Conservation (phyloP, 768 basidiomycete genomes). For the Boletus tylopilopsis region DNA sequence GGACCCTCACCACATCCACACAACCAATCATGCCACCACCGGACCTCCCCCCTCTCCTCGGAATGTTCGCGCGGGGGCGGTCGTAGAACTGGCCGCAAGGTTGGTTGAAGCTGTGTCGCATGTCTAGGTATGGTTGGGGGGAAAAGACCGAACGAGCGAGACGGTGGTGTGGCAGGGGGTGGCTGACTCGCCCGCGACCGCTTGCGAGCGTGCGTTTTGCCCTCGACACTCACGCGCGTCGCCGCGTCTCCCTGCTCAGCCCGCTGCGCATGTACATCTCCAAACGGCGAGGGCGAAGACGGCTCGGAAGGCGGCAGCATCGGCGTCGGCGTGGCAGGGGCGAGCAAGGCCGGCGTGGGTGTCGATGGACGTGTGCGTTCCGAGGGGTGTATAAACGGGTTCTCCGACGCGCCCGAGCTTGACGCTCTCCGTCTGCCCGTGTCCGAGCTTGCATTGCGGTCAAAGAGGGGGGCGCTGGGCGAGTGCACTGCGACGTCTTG, state of each 20-base stretch:
- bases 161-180: slow-evolving; percentile 38
- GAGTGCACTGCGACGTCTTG: slow-evolving; percentile 35
- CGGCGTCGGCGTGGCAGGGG: neutral
- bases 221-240: neutral
- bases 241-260: slow-evolving; percentile 16
- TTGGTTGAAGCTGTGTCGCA: slow-evolving; percentile 33
- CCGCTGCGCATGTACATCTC: slow-evolving; percentile 31
- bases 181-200: slow-evolving; percentile 8
- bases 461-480: slow-evolving; percentile 17
- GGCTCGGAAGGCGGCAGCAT: slow-evolving; percentile 2
- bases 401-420: slow-evolving; percentile 21
- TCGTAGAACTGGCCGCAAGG: slow-evolving; percentile 28
- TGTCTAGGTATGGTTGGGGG: slow-evolving; percentile 40
- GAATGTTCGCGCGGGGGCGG: slow-evolving; percentile 22
- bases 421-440: neutral
- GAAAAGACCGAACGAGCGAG: slow-evolving; percentile 59
- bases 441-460: slow-evolving; percentile 15
- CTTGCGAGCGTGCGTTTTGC: neutral
- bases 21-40: slow-evolving; percentile 88
- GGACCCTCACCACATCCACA: slow-evolving; percentile 77
- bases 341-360: neutral
- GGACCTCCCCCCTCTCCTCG: slow-evolving; percentile 36
- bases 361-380: slow-evolving; percentile 7
- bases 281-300: slow-evolving; percentile 30
- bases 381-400: slow-evolving; percentile 43